Evolutionary conservation across 495 filamentous ascomycete species (phyloP).

Genomic region (Penicillium diatomitis): DNA sequence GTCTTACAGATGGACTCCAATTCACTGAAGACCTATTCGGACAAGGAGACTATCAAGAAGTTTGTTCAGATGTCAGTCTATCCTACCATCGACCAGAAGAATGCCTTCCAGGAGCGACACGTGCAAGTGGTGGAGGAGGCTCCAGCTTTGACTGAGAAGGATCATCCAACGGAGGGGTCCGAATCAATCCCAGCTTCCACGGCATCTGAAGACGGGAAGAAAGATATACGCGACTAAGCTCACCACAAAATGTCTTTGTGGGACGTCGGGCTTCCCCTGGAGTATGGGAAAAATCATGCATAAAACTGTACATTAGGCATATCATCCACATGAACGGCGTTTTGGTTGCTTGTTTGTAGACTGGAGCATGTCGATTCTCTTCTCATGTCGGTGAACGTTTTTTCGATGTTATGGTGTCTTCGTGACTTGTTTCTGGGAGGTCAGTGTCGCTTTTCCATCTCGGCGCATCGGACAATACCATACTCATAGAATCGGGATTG

Average conservation of each 20-base stretch:
- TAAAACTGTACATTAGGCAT: constrained; percentile 15
- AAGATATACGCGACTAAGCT: not conserved
- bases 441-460: too few relatives aligned
- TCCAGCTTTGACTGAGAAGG: not conserved
- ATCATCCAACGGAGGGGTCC: not conserved
- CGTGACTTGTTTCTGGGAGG: too few relatives aligned
- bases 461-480: too few relatives aligned
- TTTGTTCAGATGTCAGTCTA: constrained; percentile 7
- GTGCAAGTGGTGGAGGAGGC: not conserved
- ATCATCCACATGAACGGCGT: not conserved
- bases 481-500: too few relatives aligned
- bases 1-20: constrained; percentile 14
- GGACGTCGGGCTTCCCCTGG: not conserved
- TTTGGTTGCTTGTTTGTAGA: too few relatives aligned
- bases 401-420: too few relatives aligned
- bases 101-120: constrained; percentile 8
- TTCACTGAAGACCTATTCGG: constrained; percentile 26
- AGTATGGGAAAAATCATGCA: constrained; percentile 4
- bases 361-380: too few relatives aligned
- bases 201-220: not conserved
- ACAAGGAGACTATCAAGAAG: constrained; percentile 8
- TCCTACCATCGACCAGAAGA: constrained; percentile 17
- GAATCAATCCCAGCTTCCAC: not conserved
- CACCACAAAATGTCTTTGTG: too few relatives aligned
- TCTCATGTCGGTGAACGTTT: too few relatives aligned